A percentile compares a stretch with the other conserved stretches of the same genome.
phyloP scores from a whole-genome alignment of 768 basidiomycete genomes.

The Lenzites betulinus region DNA sequence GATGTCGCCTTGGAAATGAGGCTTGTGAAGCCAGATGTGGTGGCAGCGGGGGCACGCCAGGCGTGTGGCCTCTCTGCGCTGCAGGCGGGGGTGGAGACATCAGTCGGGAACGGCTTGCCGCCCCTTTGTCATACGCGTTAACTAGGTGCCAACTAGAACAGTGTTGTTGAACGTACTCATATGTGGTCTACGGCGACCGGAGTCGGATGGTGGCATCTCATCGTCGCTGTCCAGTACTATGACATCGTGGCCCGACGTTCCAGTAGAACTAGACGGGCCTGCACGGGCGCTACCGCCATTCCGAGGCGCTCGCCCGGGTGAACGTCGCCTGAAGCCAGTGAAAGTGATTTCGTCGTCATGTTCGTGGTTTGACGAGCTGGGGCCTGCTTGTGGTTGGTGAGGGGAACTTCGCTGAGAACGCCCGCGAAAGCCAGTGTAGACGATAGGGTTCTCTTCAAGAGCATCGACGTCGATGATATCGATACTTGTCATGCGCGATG shows the following conservation, averaged over 20 bases:
- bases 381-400: not conserved
- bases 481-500: conserved; percentile 14
- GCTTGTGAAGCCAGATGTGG: conserved; percentile 36
- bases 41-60: conserved; percentile 60
- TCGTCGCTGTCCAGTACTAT: conserved; percentile 45
- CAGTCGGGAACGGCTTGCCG: conserved; percentile 14
- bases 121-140: not conserved
- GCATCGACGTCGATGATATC: conserved; percentile 50
- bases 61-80: conserved; percentile 40
- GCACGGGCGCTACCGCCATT: conserved; percentile 12
- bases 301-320: conserved; percentile 1
- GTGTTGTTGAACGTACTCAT: not conserved
- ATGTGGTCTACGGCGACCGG: not conserved
- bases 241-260: conserved; percentile 16
- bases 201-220: conserved; percentile 25
- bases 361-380: not conserved
- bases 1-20: conserved; percentile 42
- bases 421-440: conserved; percentile 28
- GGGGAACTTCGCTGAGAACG: conserved; percentile 1
- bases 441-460: conserved; percentile 38
- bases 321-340: conserved; percentile 16
- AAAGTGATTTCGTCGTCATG: conserved; percentile 23
- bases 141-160: not conserved
- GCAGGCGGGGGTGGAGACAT: conserved; percentile 42
- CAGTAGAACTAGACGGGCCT: not conserved